Evolutionary conservation across 73 alveolate genomes (phyloP), one percentile per base, ranked within the genome.

Genomic region (Tetrahymena elliotti): DNA sequence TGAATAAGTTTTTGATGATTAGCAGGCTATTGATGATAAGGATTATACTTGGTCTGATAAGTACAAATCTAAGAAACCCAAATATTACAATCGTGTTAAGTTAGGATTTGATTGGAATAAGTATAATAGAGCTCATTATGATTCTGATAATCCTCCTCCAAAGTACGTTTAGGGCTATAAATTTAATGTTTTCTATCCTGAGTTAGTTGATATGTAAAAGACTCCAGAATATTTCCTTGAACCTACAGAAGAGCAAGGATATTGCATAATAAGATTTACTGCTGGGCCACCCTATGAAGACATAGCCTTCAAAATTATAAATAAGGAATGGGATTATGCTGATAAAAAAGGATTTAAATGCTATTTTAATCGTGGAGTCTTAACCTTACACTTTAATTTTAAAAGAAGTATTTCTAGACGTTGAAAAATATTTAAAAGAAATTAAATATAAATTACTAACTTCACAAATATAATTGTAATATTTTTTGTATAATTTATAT

Each of bases 271-370:
- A 40, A 98, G 99, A 68, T 99, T 99, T 97, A 98, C 97, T 93
- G 99, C 99, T 13, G 99, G 99, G 6, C 99, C 99, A 0, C 99
- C 99, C 24, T 99, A 99, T 97, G 99, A 99, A 97, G 99, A 99
- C 93, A 97, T 99, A 36, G 99, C 99, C 84, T 99, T 99, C 97
- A 98, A 99, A 97, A 99, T 99, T 88, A 97, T 99, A 24, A 99
- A 99, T 97, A 99, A 99, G 82, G 99, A 99, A 97, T 99, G 99
- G 99, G 99, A 99, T 92, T 97, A 98, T 94, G 96, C 99, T 39
- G 99, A 98, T 52, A 98, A 98, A 96, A 97, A 52, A 93, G 99
- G 99, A 92, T 98, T 98, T 95, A 98, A 97, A 93, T 96, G 98
- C 93, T 97, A 97, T 18, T 98, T 96, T 39, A 93, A 93, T 31